Conservation (phyloP, 2,329 filamentous ascomycete species). For the Parafenestella ontariensis region DNA sequence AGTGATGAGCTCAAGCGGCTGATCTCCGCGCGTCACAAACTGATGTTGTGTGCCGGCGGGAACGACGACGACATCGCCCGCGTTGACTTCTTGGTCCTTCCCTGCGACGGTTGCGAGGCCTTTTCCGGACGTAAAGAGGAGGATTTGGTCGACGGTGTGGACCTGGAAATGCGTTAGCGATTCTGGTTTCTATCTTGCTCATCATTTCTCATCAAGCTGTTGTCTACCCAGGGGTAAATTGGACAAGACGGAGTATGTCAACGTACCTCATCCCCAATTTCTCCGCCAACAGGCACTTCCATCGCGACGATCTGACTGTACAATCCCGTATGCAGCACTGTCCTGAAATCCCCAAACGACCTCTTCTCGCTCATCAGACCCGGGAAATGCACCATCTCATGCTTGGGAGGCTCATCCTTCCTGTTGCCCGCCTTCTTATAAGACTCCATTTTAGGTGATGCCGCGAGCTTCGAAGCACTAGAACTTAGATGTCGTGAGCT, state of each 20-base stretch:
- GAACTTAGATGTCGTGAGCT: not conserved
- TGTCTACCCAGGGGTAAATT: not conserved
- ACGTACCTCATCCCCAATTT: conserved; percentile 70
- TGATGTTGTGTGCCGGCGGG: conserved; percentile 71
- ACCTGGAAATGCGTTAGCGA: conserved; percentile 27
- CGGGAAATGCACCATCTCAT: conserved; percentile 68
- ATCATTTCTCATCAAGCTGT: not conserved
- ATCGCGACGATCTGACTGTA: conserved; percentile 70
- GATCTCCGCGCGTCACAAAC: conserved; percentile 67
- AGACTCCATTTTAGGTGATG: conserved; percentile 23
- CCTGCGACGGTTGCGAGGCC: conserved; percentile 66
- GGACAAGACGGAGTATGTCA: not conserved
- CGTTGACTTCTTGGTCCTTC: conserved; percentile 63
- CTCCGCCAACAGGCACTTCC: conserved; percentile 68
- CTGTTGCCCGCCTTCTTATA: conserved; percentile 39
- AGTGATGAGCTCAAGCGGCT: conserved; percentile 67
- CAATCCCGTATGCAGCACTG: conserved; percentile 68
- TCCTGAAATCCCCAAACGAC: conserved; percentile 65
- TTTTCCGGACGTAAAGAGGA: conserved; percentile 68
- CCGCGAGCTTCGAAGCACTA: conserved; percentile 1
- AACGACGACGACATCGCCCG: conserved; percentile 66
- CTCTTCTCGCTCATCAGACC: conserved; percentile 62
- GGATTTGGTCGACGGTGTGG: conserved; percentile 69
- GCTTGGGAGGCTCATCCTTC: conserved; percentile 37
- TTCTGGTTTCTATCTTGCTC: not conserved